Conservation (phyloP, 371 early-diverging fungal species). For the Lichtheimia hyalospora region DNA sequence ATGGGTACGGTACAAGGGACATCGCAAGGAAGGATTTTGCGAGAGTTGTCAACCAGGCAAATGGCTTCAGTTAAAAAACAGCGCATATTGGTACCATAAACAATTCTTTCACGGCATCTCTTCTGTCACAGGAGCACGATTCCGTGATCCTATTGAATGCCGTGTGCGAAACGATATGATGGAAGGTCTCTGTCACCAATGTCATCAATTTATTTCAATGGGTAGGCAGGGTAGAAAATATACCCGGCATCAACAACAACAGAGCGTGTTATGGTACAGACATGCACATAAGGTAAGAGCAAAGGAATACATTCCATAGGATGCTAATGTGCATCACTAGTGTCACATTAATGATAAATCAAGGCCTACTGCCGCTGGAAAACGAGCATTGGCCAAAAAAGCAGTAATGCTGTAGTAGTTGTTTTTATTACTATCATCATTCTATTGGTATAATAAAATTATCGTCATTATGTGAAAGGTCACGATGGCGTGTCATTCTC, state of each 20-base stretch:
- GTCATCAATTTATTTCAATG: conserved; percentile 72
- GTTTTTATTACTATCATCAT: too few species aligned
- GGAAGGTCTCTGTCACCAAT: conserved; percentile 82
- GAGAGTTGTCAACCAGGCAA: conserved; percentile 81
- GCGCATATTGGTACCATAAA: conserved; percentile 90
- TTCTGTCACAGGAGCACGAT: conserved; percentile 73
- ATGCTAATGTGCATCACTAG: too few species aligned
- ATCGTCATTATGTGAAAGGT: too few species aligned
- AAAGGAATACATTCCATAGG: too few species aligned
- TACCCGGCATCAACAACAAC: conserved; percentile 61
- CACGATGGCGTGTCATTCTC: too few species aligned
- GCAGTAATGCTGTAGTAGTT: too few species aligned
- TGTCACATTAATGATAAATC: too few species aligned
- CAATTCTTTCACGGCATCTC: conserved; percentile 84
- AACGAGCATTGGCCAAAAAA: too few species aligned
- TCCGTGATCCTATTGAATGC: conserved; percentile 63
- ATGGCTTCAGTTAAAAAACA: conserved; percentile 92
- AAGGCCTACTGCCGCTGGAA: too few species aligned
- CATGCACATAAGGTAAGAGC: conserved; percentile 68
- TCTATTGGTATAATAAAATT: too few species aligned
- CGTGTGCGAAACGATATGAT: conserved; percentile 54
- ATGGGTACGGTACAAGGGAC: conserved; percentile 81
- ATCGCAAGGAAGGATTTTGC: conserved; percentile 84
- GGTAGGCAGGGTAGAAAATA: too few species aligned
- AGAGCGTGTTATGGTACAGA: conserved; percentile 78